Evolutionary conservation across 2,329 filamentous ascomycete species (phyloP), one percentile per base, ranked within the genome.

Genomic region (Fusarium sp.): DNA sequence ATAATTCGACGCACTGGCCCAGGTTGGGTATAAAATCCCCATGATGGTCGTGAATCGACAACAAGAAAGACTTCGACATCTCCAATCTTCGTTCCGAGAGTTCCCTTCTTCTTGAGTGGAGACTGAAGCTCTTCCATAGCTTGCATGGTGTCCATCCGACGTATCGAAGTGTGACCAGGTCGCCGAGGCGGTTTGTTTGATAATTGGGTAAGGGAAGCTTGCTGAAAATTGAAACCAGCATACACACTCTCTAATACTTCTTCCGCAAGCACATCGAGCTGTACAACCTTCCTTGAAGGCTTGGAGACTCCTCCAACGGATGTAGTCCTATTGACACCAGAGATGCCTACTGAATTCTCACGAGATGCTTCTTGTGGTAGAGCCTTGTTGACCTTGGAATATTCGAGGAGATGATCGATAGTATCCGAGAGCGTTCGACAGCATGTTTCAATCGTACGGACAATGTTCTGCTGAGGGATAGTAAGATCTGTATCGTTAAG

Each of bases 1-100:
- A 90, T 78, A 23, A 90, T 85, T 2, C 87, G 81, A 15, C 81
- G 76, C 11, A 81, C 65, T 0, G 80, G 80, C 1, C 88, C 87
- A 0, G 85, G 81, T 41, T 89, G 84, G 0, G 84, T 83, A 18
- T 82, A 78, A 68, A 87, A 88, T 2, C 77, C 75, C 86, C 88
- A 90, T 11, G 72, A 80, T 67, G 51, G 80, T 63, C 21, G 79
- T 58, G 72, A 80, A 4, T 84, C 80, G 14, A 89, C 66, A 0
- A 58, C 64, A 0, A 76, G 41, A n/a, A 84, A 71, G 6, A 76
- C 57, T 0, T 69, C 63, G 1, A 76, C 70, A 5, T 74, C 66
- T 9, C 72, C 74, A 2, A 75, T 67, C 7, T 64, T 55, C 2
- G 60, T 46, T 9, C 36, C 42, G 0, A 21, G 3, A 9, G 54